Conservation (phyloP, 306 rosid species). For the Dryas octopetala region DNA sequence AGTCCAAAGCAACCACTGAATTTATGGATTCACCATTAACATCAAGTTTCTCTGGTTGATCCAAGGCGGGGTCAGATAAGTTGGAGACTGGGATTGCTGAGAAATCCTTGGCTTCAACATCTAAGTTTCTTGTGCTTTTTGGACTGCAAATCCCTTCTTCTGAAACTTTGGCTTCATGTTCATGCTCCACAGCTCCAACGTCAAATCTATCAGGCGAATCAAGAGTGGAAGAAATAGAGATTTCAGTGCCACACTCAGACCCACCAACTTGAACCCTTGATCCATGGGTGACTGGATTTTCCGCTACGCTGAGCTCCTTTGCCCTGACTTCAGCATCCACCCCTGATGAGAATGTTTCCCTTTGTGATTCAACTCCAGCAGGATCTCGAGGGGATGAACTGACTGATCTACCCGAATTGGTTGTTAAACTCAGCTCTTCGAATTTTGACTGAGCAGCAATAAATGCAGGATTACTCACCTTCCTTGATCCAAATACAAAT, state of each 20-base stretch:
- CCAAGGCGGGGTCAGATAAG: conserved; percentile 22
- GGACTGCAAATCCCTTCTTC: conserved; percentile 44
- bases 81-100: conserved; percentile 28
- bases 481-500: conserved; percentile 55
- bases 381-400: conserved; percentile 48
- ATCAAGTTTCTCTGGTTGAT: conserved; percentile 43
- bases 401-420: conserved; percentile 39
- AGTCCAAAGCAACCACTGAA: conserved; percentile 34
- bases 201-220: conserved; percentile 85
- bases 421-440: conserved; percentile 54
- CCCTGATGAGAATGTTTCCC: conserved; percentile 34
- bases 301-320: conserved; percentile 42
- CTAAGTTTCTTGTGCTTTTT: conserved; percentile 22
- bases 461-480: conserved; percentile 66
- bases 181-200: conserved; percentile 46
- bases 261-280: conserved; percentile 54
- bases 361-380: conserved; percentile 48
- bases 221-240: conserved; percentile 81
- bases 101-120: conserved; percentile 35
- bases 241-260: conserved; percentile 82
- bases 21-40: conserved; percentile 28
- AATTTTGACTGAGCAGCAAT: conserved; percentile 74
- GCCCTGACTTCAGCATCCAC: conserved; percentile 40
- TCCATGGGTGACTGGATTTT: conserved; percentile 44
- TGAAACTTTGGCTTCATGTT: conserved; percentile 46